A percentile compares a stretch with the other conserved stretches of the same genome.
Evolutionary conservation across 1,139 yeast genomes (phyloP).

Genomic region (Diutina pseudorugosa): DNA sequence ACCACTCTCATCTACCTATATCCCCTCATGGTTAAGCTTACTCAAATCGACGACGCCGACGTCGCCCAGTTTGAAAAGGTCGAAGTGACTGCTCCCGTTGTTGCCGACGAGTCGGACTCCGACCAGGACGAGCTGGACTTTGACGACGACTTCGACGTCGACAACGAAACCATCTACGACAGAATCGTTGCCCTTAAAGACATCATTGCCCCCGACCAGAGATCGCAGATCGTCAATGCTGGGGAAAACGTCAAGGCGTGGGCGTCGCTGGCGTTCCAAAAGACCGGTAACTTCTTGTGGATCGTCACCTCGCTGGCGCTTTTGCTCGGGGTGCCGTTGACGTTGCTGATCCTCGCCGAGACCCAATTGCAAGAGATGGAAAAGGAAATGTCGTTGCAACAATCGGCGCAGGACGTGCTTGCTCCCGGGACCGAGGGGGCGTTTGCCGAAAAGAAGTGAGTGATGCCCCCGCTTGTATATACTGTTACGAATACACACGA

Average conservation of each 20-base stretch:
- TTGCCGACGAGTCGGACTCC: constrained; percentile 33
- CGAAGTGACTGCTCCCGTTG: constrained; percentile 11
- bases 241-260: constrained; percentile 23
- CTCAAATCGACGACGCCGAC: constrained; percentile 52
- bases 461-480: constrained; percentile 6
- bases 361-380: constrained; percentile 92
- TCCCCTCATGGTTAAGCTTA: constrained; percentile 51
- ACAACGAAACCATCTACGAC: constrained; percentile 74
- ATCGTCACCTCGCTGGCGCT: constrained; percentile 71
- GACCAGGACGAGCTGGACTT: constrained; percentile 38
- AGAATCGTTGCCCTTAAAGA: constrained; percentile 87
- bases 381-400: constrained; percentile 79
- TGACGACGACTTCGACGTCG: constrained; percentile 43
- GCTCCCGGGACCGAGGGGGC: constrained; percentile 64
- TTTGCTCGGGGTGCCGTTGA: constrained; percentile 84
- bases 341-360: constrained; percentile 82
- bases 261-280: constrained; percentile 35
- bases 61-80: constrained; percentile 22
- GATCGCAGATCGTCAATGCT: constrained; percentile 35
- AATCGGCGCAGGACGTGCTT: constrained; percentile 71
- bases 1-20: neutral
- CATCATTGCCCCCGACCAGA: constrained; percentile 80
- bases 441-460: constrained; percentile 22
- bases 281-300: constrained; percentile 76
- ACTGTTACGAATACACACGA: neutral